Evolutionary conservation across 116 monocot genomes (phyloP).

Genomic region (Papilionanthe hybrid): DNA sequence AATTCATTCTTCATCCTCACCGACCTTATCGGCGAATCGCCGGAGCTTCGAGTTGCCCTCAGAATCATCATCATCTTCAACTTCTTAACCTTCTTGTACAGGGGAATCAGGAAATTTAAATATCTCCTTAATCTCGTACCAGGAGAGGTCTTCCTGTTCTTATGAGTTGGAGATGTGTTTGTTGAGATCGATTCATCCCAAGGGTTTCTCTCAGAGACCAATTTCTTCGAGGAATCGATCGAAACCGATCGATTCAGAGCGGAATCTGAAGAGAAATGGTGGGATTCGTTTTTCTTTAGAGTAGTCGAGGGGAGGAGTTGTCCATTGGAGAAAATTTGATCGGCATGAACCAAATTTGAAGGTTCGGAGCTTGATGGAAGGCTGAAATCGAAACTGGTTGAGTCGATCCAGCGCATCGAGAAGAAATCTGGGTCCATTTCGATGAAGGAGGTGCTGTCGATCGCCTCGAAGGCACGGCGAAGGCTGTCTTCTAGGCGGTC

Average conservation of each 20-base stretch:
- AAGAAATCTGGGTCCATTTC: conserved; percentile 45
- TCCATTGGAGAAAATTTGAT: conserved; percentile 14
- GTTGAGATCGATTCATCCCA: too few relatives aligned
- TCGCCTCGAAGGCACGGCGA: conserved; percentile 13
- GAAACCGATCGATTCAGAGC: not conserved
- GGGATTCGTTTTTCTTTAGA: not conserved
- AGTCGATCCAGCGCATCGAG: conserved; percentile 18
- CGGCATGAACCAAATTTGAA: not conserved
- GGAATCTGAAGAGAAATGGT: not conserved
- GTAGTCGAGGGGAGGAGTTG: conserved; percentile 4
- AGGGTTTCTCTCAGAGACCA: not conserved
- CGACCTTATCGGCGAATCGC: not conserved
- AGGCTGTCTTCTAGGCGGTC: conserved; percentile 6
- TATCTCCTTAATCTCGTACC: conserved; percentile 1
- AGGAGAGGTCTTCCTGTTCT: not conserved
- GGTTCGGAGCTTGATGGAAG: not conserved
- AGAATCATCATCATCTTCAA: not conserved
- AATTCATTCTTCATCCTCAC: not conserved
- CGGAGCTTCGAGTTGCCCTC: not conserved
- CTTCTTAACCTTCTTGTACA: conserved; percentile 1
- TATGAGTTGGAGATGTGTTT: not conserved
- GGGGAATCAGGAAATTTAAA: conserved; percentile 4
- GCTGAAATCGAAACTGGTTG: conserved; percentile 1
- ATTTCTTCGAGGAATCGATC: not conserved
- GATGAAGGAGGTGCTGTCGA: conserved; percentile 33